Conservation (phyloP, 2,329 filamentous ascomycete species). For the Aspergillus sp. region DNA sequence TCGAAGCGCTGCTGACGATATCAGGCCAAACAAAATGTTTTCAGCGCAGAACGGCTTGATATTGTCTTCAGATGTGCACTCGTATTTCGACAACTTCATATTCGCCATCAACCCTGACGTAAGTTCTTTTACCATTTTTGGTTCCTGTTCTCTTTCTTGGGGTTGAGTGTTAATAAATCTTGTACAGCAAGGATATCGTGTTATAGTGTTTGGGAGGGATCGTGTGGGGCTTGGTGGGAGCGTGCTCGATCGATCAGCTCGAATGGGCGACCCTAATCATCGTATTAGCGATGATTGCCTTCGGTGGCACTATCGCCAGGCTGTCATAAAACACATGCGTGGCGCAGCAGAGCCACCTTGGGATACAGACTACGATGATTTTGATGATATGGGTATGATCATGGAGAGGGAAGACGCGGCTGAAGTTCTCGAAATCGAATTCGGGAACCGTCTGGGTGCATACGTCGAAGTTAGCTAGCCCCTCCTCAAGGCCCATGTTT, state of each 20-base stretch:
- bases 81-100: not conserved
- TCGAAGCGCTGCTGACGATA: not conserved
- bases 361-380: not conserved
- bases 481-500: not conserved
- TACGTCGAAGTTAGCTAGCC: not conserved
- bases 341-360: not conserved
- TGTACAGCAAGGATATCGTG: not conserved
- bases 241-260: not conserved
- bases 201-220: not conserved
- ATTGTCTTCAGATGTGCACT: not conserved
- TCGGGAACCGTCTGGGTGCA: not conserved
- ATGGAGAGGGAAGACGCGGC: not conserved
- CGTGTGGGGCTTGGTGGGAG: not conserved
- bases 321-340: not conserved
- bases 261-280: not conserved
- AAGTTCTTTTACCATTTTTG: not conserved
- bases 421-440: not conserved
- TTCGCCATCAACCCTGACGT: not conserved
- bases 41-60: not conserved
- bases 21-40: not conserved
- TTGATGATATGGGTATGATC: not conserved
- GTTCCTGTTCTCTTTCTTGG: not conserved
- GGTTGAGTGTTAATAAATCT: not conserved
- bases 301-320: conserved; percentile 1
- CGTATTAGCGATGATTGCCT: not conserved